Conservation (phyloP, 164 flowering plant genomes). For the Kalanchoe fedtschenkoi region DNA sequence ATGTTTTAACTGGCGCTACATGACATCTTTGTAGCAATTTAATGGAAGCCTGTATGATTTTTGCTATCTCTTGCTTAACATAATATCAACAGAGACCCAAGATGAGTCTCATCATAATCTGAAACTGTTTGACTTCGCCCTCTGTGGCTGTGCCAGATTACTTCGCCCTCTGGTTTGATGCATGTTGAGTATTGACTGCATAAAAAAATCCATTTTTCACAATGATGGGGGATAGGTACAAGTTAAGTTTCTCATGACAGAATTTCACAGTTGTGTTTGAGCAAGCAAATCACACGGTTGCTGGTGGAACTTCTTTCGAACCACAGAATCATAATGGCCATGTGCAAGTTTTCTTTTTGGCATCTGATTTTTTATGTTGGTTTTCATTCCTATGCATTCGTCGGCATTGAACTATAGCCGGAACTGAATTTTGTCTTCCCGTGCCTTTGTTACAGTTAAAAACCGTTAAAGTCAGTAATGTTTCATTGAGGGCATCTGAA, state of each 20-base stretch:
- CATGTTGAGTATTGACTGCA: background rate
- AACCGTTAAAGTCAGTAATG: conserved; percentile 42
- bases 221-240: too few species aligned
- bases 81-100: background rate
- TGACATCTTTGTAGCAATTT: background rate
- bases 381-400: background rate
- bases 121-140: background rate
- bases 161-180: background rate
- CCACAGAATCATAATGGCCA: too few species aligned
- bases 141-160: too few species aligned
- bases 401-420: too few species aligned
- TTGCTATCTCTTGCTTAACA: background rate
- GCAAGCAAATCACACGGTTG: background rate
- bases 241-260: too few species aligned
- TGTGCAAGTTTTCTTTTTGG: too few species aligned
- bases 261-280: background rate
- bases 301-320: background rate
- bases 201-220: background rate
- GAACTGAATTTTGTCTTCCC: too few species aligned
- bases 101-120: background rate
- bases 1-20: background rate
- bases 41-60: background rate
- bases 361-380: background rate
- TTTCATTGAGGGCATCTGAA: conserved; percentile 35
- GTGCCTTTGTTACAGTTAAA: conserved; percentile 18